Evolutionary conservation across 192 early-diverging fungal species (phyloP).

Genomic region (Coemansia sp.): DNA sequence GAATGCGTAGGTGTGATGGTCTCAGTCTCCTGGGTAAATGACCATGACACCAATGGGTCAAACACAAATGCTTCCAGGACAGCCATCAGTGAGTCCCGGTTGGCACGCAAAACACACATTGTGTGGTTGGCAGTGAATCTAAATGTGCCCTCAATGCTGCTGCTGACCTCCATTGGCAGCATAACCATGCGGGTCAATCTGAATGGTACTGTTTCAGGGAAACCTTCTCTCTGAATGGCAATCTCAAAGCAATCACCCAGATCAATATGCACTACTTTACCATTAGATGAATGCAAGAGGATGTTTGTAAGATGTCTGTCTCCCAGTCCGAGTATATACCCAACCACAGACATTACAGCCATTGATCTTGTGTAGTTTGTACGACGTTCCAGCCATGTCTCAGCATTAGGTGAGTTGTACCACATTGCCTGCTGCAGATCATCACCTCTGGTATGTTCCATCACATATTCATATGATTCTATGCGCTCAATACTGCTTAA

Average conservation of each 20-base stretch:
- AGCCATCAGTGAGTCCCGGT: conserved; percentile 97
- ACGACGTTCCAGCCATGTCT: conserved; percentile 91
- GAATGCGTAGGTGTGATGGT: neutral
- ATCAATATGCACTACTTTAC: conserved; percentile 97
- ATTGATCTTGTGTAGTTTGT: conserved; percentile 95
- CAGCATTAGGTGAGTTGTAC: conserved; percentile 94
- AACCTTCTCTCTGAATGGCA: conserved; percentile 90
- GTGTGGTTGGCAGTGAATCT: conserved; percentile 89
- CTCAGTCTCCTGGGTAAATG: conserved; percentile 14
- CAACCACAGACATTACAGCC: conserved; percentile 98
- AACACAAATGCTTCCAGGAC: conserved; percentile 97
- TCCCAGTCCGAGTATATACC: conserved; percentile 95
- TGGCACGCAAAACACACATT: conserved; percentile 89
- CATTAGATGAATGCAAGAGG: conserved; percentile 83
- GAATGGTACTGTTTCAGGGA: conserved; percentile 96
- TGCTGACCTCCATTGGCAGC: conserved; percentile 92
- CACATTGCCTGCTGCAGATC: conserved; percentile 92
- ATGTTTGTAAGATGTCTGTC: conserved; percentile 97
- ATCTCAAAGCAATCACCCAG: conserved; percentile 98
- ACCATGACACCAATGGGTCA: conserved; percentile 65
- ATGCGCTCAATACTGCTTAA: conserved; percentile 85
- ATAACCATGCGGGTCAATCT: conserved; percentile 92
- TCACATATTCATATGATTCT: conserved; percentile 92
- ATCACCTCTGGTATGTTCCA: conserved; percentile 85
- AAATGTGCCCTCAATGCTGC: conserved; percentile 93